These are phyloP conservation scores for Glycyrrhiza uralensis DNA, from an alignment of 306 rosid genomes.

Conservation along the genomic window DNA sequence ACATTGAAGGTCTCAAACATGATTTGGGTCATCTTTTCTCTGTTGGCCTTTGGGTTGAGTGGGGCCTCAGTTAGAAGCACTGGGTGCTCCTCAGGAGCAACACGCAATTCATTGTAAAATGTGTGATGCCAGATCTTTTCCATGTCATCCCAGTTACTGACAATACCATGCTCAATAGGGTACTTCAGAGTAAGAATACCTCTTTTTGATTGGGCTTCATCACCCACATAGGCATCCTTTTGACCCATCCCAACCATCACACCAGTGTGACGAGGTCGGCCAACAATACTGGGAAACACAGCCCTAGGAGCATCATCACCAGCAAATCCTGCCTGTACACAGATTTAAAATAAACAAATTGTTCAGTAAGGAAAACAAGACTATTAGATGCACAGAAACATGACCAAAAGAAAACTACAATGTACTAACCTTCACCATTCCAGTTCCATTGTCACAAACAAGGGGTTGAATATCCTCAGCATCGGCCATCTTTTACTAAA, in stretches of 20 bases:
- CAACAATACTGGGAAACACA: slow-evolving; percentile 95
- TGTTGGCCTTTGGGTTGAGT: slow-evolving; percentile 95
- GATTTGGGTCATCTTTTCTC: slow-evolving; percentile 97
- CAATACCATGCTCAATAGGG: slow-evolving; percentile 97
- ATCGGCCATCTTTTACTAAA: slow-evolving; percentile 74
- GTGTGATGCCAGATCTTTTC: slow-evolving; percentile 99
- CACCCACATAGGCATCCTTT: slow-evolving; percentile 98
- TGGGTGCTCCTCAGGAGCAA: slow-evolving; percentile 98
- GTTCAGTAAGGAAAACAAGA: neutral
- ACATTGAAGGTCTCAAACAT: slow-evolving; percentile 98
- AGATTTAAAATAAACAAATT: neutral
- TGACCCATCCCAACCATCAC: slow-evolving; percentile 99
- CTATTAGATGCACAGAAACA: neutral
- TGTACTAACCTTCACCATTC: slow-evolving; percentile 92
- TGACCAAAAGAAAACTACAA: neutral
- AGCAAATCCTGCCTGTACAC: slow-evolving; percentile 87
- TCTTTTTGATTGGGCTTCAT: slow-evolving; percentile 96
- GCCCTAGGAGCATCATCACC: slow-evolving; percentile 99
- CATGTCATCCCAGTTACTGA: slow-evolving; percentile 99
- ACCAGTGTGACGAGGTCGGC: slow-evolving; percentile 95
- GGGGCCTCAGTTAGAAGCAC: slow-evolving; percentile 98
- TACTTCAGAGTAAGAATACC: slow-evolving; percentile 96
- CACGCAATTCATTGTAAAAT: slow-evolving; percentile 95
- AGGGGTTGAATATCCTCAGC: slow-evolving; percentile 97
- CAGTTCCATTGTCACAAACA: slow-evolving; percentile 97